Evolutionary conservation across 305 asterid genomes (phyloP).

Genomic region (Rubia balearica): DNA sequence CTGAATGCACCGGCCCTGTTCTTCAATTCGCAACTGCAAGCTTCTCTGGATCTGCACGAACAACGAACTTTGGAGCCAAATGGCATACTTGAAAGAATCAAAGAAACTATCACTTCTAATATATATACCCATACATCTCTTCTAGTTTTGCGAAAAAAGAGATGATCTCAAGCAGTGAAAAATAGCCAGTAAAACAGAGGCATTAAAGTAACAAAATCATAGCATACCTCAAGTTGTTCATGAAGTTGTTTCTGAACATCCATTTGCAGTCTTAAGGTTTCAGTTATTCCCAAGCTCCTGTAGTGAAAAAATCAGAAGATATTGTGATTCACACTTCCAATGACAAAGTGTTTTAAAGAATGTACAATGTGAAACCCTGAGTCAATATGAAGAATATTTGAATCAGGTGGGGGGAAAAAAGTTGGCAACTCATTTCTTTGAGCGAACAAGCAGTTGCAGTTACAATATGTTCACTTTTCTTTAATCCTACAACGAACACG

Average conservation of each 20-base stretch:
- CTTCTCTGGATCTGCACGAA: constrained; percentile 63
- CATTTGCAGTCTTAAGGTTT: constrained; percentile 86
- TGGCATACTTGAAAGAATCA: neutral
- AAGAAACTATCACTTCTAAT: neutral
- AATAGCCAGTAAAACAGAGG: constrained; percentile 2
- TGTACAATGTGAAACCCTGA: neutral
- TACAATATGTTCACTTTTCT: neutral
- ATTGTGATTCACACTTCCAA: constrained; percentile 11
- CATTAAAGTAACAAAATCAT: neutral
- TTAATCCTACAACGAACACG: neutral
- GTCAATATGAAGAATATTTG: neutral
- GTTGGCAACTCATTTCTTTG: neutral
- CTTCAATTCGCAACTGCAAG: constrained; percentile 76
- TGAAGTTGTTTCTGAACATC: constrained; percentile 96
- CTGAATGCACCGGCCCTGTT: constrained; percentile 66
- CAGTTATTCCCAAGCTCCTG: constrained; percentile 82
- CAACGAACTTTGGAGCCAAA: neutral
- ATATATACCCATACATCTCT: neutral
- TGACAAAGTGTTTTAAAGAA: neutral
- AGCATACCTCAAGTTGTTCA: constrained; percentile 86
- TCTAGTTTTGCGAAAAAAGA: neutral
- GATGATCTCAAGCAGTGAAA: neutral
- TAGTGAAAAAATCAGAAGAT: constrained; percentile 13
- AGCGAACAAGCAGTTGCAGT: neutral
- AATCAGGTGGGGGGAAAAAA: neutral